Evolutionary conservation across 768 basidiomycete species (phyloP).

Genomic region (Gymnopilus junonius): DNA sequence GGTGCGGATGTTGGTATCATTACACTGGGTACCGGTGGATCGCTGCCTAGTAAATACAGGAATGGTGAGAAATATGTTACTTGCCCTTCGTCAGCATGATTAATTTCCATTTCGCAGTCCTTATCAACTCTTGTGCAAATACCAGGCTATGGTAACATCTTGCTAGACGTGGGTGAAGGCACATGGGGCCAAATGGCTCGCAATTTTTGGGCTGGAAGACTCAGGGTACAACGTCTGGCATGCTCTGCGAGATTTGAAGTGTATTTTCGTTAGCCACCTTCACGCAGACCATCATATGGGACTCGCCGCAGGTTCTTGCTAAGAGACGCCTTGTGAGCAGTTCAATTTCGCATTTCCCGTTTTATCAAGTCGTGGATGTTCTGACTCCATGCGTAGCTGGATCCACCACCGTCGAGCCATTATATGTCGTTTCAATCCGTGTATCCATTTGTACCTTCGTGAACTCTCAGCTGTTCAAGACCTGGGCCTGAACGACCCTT

Average conservation of each 20-base stretch:
- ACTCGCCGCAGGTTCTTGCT: conserved; percentile 69
- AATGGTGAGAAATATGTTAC: conserved; percentile 60
- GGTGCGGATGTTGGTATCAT: conserved; percentile 74
- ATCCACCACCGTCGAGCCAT: conserved; percentile 62
- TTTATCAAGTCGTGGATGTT: neutral
- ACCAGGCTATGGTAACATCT: conserved; percentile 69
- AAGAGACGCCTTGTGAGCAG: conserved; percentile 65
- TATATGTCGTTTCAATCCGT: conserved; percentile 72
- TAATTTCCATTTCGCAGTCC: conserved; percentile 44
- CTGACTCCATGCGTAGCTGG: conserved; percentile 56
- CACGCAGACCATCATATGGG: conserved; percentile 96
- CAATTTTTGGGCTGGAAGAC: conserved; percentile 63
- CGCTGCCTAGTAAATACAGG: conserved; percentile 82
- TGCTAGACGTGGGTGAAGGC: conserved; percentile 93
- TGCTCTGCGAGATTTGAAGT: conserved; percentile 69
- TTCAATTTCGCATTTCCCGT: neutral
- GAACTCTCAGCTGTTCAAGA: conserved; percentile 78
- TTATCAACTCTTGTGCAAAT: conserved; percentile 79
- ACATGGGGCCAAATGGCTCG: conserved; percentile 89
- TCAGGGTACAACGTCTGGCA: conserved; percentile 50
- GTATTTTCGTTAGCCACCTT: conserved; percentile 87
- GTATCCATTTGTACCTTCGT: conserved; percentile 66
- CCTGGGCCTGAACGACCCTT: conserved; percentile 58
- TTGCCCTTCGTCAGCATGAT: neutral
- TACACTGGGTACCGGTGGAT: conserved; percentile 89